A percentile compares a stretch with the other conserved stretches of the same genome.
Conservation (phyloP, 495 filamentous ascomycete genomes). For the Schizothecium vesticola region DNA sequence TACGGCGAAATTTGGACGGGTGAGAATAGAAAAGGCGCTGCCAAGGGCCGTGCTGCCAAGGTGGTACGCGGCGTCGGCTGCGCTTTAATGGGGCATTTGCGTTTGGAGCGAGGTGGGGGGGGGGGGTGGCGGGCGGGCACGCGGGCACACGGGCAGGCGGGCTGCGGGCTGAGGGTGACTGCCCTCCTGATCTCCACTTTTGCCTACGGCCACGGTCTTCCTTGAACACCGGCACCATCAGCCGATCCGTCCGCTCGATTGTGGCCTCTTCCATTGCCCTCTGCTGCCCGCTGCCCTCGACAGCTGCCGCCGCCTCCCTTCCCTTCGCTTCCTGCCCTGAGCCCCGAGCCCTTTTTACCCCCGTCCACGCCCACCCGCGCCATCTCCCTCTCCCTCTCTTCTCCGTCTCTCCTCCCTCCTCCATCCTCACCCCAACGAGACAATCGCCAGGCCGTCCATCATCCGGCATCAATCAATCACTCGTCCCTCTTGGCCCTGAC, state of each 20-base stretch:
- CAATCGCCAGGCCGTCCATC: neutral
- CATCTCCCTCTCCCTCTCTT: constrained; percentile 15
- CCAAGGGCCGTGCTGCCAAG: constrained; percentile 18
- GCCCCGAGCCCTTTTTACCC: constrained; percentile 34
- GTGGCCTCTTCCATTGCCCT: constrained; percentile 15
- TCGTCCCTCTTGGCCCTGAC: neutral
- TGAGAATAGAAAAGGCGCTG: neutral
- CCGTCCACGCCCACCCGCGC: constrained; percentile 21
- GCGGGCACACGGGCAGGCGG: neutral
- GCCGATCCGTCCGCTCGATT: constrained; percentile 36
- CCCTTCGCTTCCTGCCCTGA: constrained; percentile 27
- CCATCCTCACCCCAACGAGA: constrained; percentile 7
- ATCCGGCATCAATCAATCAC: neutral
- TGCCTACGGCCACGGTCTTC: constrained; percentile 22
- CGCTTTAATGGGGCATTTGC: constrained; percentile 5
- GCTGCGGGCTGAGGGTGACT: constrained; percentile 11
- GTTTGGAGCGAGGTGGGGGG: neutral
- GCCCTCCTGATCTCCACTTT: constrained; percentile 21
- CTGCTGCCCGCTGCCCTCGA: constrained; percentile 14
- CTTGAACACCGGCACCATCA: constrained; percentile 35
- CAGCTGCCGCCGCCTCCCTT: constrained; percentile 31
- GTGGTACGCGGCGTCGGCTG: constrained; percentile 4
- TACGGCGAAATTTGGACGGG: neutral
- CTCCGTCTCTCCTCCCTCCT: constrained; percentile 7
- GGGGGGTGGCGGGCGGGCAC: neutral